Conservation (phyloP, 2,329 filamentous ascomycete genomes). For the Penicillium glabrum region DNA sequence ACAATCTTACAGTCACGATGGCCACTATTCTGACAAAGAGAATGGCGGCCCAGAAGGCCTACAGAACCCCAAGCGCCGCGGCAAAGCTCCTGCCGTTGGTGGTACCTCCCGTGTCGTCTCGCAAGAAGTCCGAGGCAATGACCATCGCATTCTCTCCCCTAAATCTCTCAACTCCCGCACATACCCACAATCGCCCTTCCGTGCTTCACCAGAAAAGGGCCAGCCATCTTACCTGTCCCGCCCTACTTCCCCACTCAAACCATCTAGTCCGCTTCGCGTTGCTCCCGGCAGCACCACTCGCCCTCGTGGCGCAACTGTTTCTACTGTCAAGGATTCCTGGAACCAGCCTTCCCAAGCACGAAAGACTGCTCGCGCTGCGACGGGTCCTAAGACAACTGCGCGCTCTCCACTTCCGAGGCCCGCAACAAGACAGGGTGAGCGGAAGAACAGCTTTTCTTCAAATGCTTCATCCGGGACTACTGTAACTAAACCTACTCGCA, state of each 20-base stretch:
- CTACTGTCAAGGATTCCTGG: conserved; percentile 27
- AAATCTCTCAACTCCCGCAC: conserved; percentile 78
- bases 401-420: conserved; percentile 34
- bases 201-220: conserved; percentile 42
- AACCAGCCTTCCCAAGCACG: conserved; percentile 29
- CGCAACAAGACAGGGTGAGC: conserved; percentile 41
- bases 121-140: conserved; percentile 47
- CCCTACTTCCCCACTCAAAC: conserved; percentile 64
- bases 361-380: conserved; percentile 31
- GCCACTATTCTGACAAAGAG: conserved; percentile 71
- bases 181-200: conserved; percentile 57
- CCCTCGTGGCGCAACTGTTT: conserved; percentile 25
- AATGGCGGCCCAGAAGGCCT: conserved; percentile 56
- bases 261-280: conserved; percentile 41
- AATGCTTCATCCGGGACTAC: conserved; percentile 41
- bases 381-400: conserved; percentile 27
- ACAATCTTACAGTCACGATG: conserved; percentile 56
- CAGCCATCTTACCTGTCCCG: conserved; percentile 57
- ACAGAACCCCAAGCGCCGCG: conserved; percentile 70
- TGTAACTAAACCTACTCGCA: conserved; percentile 32
- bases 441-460: conserved; percentile 39
- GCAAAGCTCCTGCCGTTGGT: conserved; percentile 42
- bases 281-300: conserved; percentile 16
- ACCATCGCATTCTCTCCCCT: conserved; percentile 70
- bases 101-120: conserved; percentile 43